Evolutionary conservation across 108 stramenopile genomes (phyloP).

Genomic region (Seminavis robusta): DNA sequence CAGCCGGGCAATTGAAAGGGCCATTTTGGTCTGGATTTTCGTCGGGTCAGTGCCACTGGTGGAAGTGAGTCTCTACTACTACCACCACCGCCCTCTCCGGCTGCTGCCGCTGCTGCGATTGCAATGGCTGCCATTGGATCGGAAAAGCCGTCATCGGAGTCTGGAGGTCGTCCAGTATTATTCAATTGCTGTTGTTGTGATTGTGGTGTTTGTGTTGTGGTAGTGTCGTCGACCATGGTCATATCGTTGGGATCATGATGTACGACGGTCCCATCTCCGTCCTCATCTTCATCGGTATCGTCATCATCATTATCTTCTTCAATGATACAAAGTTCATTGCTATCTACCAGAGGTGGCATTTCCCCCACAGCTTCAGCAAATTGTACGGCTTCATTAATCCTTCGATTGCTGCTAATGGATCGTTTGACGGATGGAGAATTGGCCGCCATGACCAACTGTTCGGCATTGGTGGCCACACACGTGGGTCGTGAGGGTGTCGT

Average conservation of each 20-base stretch:
- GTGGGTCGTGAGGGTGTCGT: not conserved
- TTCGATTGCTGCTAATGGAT: constrained; percentile 43
- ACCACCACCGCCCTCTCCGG: no score
- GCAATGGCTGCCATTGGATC: no score
- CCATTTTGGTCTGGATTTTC: no score
- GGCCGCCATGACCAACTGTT: no score
- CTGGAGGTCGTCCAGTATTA: no score
- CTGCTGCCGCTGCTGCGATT: no score
- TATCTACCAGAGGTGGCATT: constrained; percentile 21
- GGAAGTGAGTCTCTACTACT: no score
- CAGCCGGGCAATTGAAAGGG: no score
- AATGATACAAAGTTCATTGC: constrained; percentile 48
- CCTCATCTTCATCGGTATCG: constrained; percentile 28
- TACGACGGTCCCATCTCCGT: not conserved
- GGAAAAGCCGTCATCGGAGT: no score
- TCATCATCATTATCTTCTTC: constrained; percentile 48
- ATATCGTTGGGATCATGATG: not conserved
- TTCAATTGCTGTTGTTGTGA: not conserved
- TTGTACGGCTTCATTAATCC: constrained; percentile 58
- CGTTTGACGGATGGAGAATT: no score
- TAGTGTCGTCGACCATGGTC: not conserved
- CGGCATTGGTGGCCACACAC: not conserved
- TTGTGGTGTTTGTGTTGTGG: not conserved
- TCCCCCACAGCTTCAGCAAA: constrained; percentile 81
- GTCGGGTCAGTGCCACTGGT: no score